Base-by-base conservation (phyloP, 106 monocot species). In the Posidonia australis region DNA sequence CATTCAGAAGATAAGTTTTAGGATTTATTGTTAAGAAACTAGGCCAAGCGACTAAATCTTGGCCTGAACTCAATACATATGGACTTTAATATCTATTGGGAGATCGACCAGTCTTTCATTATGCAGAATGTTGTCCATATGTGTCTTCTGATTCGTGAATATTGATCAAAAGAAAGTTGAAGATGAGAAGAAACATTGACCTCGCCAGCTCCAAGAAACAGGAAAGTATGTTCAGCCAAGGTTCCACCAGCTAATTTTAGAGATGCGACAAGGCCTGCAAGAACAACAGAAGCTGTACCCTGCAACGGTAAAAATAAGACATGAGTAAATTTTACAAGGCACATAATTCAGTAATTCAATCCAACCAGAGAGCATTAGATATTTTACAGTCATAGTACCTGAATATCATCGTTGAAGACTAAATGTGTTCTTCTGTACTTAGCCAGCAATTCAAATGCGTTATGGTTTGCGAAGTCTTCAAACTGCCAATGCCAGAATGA, bases 121-220 rank as follows among this genome's bases (percentile, higher is more conserved):
- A n/a, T 23, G 54, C 10, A 21, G 24, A 23, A 55, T 12, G 19
- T 18, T 36, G 24, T 10, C 10, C 19, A 55, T 18, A 55, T n/a
- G 21, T 55, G 54, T 24, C 0, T 23, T 1, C 0, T 24, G 23
- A 49, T 36, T 36, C 36, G 7, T 36, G 36, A 2, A 36, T 36
- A n/a, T n/a, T n/a, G n/a, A n/a, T n/a, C 14, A 49, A 44, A 42
- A 21, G n/a, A 60, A 22, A 44, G 9, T 42, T 62, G 20, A 24
- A 60, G 31, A 36, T 65, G 22, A 44, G 22, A 61, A 72, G 21
- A 36, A 46, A 66, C 10, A 60, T 11, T 58, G 4, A 94, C 94
- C 94, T 94, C 94, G 10, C 94, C 94, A 45, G 94, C 94, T 74
- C 94, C 94, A 74, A 94, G 94, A 71, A 94, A 94, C 69, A 94